phyloP scores from a whole-genome alignment of 495 filamentous ascomycete species.

The Jackrogersella multiformis region DNA sequence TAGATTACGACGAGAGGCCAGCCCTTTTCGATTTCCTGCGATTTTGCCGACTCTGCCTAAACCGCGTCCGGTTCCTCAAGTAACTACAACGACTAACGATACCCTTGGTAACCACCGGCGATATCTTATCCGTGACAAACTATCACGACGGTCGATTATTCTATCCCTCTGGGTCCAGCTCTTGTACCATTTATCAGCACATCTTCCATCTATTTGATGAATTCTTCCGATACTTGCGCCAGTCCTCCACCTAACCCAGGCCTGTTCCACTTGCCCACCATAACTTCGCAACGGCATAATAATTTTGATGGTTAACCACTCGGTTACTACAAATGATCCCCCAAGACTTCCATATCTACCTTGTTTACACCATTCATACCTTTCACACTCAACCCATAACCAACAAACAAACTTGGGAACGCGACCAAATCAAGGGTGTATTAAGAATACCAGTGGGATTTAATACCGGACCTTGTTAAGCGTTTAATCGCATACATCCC shows the following conservation, averaged over 20 bases:
- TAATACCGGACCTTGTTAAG: neutral
- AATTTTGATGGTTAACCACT: neutral
- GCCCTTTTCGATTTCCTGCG: neutral
- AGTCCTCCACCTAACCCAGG: neutral
- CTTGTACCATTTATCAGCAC: neutral
- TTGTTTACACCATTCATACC: neutral
- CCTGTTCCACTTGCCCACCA: no score
- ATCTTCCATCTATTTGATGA: neutral
- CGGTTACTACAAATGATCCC: conserved; percentile 28
- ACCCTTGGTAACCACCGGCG: neutral
- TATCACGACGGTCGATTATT: neutral
- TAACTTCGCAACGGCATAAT: neutral
- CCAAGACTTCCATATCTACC: neutral
- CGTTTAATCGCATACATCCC: no score
- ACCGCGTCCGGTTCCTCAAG: neutral
- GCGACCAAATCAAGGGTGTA: neutral
- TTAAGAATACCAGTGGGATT: neutral
- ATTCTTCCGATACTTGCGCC: neutral
- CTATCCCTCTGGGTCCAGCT: neutral
- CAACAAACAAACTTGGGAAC: neutral
- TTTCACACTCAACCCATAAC: conserved; percentile 9
- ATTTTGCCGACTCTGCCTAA: neutral
- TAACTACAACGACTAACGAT: neutral
- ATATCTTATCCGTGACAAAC: neutral
- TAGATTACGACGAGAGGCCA: neutral